Evolutionary conservation across 2,329 filamentous ascomycete species (phyloP), one percentile per base, ranked within the genome.

Genomic region (Mycogone perniciosa): DNA sequence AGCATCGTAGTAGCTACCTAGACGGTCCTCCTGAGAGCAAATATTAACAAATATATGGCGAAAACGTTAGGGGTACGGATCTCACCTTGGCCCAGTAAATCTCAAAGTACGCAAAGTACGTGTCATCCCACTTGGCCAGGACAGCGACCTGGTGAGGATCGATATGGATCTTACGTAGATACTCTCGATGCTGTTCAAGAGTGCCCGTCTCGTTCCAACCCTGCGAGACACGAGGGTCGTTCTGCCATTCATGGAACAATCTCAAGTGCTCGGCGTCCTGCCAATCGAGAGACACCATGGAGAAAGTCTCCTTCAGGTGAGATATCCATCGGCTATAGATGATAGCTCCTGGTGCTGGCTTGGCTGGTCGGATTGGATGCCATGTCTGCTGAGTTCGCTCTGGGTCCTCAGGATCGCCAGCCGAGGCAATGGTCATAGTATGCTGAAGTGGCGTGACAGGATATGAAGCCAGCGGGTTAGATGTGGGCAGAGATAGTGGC

Each of bases 121-220:
- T 76, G 31, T 86, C 84, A 50, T 91, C 79, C 64, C 89, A 92
- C 29, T 78, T 77, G 6, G 82, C 88, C 52, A 91, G 72, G 42
- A 91, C 72, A 27, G 83, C 80, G 47, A 89, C 71, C 55, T 85
- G 80, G 66, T 91, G 87, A 30, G 84, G 81, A 64, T 91, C 87
- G 41, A 80, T 76, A 60, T 89, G 81, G 49, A 86, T 75, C 56
- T 79, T 78, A 31, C 78, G 75, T 46, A 90, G 75, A 65, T 92
- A 91, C 60, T 82, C 77, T 54, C 81, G 77, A 66, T 91, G 88
- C 65, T 90, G 77, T 31, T 88, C 86, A 44, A 88, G 68, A 1
- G 85, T 86, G 31, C 87, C 88, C 1, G 84, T 87, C 70, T 88
- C 82, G 62, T 89, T 88, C 88, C 88, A 91, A 4, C 86, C 86